Conservation (phyloP, 2,329 filamentous ascomycete genomes). For the Pseudogymnoascus sp. region DNA sequence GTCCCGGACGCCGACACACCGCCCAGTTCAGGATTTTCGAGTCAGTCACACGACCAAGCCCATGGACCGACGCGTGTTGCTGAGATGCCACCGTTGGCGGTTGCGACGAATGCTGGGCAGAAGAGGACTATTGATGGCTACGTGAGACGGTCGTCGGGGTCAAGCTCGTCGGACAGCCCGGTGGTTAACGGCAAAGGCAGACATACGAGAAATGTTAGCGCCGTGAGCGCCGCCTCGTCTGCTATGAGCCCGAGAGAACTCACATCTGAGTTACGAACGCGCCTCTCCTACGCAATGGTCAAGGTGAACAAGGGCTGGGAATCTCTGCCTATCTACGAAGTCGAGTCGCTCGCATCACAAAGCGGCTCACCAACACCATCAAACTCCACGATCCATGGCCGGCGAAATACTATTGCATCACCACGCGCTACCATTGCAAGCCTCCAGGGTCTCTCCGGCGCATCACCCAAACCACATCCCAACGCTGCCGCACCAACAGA, state of each 20-base stretch:
- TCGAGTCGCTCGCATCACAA: conserved; percentile 68
- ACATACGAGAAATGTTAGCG: conserved; percentile 68
- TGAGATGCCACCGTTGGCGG: conserved; percentile 12
- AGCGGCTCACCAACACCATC: conserved; percentile 57
- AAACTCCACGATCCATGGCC: conserved; percentile 48
- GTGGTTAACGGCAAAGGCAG: conserved; percentile 31
- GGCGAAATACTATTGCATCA: conserved; percentile 49
- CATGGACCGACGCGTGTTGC: conserved; percentile 14
- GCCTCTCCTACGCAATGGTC: conserved; percentile 86
- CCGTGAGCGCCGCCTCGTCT: conserved; percentile 55
- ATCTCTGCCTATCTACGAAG: conserved; percentile 67
- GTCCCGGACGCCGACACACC: conserved; percentile 15
- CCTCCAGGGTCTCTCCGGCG: conserved; percentile 26
- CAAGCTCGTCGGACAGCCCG: conserved; percentile 36
- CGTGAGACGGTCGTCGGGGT: conserved; percentile 54
- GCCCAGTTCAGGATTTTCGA: conserved; percentile 12
- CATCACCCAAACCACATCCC: conserved; percentile 10
- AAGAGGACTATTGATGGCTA: conserved; percentile 75
- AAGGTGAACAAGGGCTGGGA: conserved; percentile 92
- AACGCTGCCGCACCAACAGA: conserved; percentile 22
- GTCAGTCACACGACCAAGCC: conserved; percentile 15
- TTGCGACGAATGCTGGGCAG: conserved; percentile 37
- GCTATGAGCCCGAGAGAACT: conserved; percentile 55
- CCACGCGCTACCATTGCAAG: conserved; percentile 41
- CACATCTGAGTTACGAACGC: conserved; percentile 64